phyloP scores from a whole-genome alignment of 129 eudicot genomes.

The Saussurea involucrata region DNA sequence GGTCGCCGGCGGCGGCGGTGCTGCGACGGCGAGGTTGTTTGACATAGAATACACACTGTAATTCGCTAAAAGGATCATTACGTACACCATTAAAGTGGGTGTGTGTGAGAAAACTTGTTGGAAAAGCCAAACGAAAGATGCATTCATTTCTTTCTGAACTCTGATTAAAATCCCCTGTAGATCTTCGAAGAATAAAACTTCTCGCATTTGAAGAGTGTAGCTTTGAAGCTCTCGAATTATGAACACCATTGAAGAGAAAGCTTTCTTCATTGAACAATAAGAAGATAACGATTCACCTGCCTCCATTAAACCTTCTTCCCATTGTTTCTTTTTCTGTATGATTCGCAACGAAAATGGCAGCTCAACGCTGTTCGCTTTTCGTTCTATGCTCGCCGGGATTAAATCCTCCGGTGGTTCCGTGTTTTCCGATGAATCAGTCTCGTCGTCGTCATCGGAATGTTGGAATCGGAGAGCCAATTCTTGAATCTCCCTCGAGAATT shows the following conservation, averaged over 20 bases:
- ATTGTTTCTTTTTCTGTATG: conserved; percentile 67
- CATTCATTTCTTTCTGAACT: conserved; percentile 88
- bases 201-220: conserved; percentile 76
- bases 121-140: conserved; percentile 93
- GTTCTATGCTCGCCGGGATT: conserved; percentile 53
- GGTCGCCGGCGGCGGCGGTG: conserved; percentile 17
- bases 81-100: conserved; percentile 77
- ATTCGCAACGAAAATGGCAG: conserved; percentile 83
- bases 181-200: conserved; percentile 64
- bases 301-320: conserved; percentile 50
- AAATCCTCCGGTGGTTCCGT: conserved; percentile 40
- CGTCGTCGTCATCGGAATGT: conserved; percentile 26
- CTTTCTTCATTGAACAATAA: conserved; percentile 71
- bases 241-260: conserved; percentile 95
- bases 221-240: conserved; percentile 86
- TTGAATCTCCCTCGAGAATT: conserved; percentile 47
- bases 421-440: conserved; percentile 2
- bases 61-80: conserved; percentile 88
- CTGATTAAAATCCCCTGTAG: conserved; percentile 58
- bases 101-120: conserved; percentile 92
- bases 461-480: conserved; percentile 52
- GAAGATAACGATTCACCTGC: conserved; percentile 57
- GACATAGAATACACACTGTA: conserved; percentile 82
- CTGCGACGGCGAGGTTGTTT: conserved; percentile 35
- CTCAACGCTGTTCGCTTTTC: conserved; percentile 72